phyloP scores from a whole-genome alignment of 805 yeast genomes.

The Candida easanensis region DNA sequence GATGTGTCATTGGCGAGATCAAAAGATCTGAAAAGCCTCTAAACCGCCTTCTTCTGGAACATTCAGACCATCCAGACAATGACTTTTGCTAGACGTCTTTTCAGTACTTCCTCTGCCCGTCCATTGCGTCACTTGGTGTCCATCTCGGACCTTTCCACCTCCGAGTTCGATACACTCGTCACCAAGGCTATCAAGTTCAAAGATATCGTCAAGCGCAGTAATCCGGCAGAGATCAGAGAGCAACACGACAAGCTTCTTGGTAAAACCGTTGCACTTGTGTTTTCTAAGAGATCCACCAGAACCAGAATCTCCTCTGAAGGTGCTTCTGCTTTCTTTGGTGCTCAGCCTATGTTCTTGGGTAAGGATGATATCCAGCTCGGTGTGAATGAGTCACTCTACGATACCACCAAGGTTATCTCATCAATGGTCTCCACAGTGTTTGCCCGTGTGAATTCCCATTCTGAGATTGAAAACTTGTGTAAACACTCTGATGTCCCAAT shows the following conservation, averaged over 20 bases:
- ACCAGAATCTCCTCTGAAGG: slow-evolving; percentile 94
- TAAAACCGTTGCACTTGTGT: slow-evolving; percentile 76
- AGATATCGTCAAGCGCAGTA: slow-evolving; percentile 53
- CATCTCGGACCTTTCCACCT: slow-evolving; percentile 71
- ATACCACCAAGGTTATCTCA: slow-evolving; percentile 83
- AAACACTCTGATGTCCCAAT: slow-evolving; percentile 85
- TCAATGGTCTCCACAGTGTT: slow-evolving; percentile 97
- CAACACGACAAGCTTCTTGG: slow-evolving; percentile 62
- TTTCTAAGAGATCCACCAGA: slow-evolving; percentile 91
- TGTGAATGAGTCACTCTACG: slow-evolving; percentile 87
- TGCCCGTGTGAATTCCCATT: slow-evolving; percentile 90
- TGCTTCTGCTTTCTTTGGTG: slow-evolving; percentile 90
- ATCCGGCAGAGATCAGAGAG: slow-evolving; percentile 32
- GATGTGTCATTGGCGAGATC: too few relatives aligned
- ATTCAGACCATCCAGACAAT: neutral
- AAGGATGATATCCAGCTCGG: slow-evolving; percentile 96
- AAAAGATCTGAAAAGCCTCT: too few relatives aligned
- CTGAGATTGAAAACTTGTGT: slow-evolving; percentile 76
- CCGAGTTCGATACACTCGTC: slow-evolving; percentile 71
- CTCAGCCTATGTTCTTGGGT: slow-evolving; percentile 94
- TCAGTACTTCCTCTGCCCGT: slow-evolving; percentile 12
- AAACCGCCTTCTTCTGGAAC: too few relatives aligned
- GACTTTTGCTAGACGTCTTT: slow-evolving; percentile 14
- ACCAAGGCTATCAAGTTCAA: slow-evolving; percentile 72
- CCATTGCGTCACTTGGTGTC: slow-evolving; percentile 67